Evolutionary conservation across 208 protist species (phyloP).

Genomic region (Crithidia thermophila): DNA sequence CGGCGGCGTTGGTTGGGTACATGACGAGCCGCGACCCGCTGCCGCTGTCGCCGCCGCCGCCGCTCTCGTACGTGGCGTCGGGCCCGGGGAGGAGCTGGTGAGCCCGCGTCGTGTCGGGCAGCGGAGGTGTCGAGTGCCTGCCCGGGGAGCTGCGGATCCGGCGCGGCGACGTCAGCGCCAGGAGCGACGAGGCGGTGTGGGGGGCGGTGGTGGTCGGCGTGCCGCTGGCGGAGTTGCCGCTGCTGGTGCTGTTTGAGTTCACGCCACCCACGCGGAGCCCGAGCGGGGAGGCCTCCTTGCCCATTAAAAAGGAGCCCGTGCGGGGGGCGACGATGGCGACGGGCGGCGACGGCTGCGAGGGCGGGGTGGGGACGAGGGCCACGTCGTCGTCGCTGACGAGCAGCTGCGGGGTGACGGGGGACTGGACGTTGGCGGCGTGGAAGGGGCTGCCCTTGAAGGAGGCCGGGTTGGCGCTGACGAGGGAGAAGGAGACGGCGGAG

Average conservation of each 20-base stretch:
- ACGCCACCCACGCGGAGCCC: too few species aligned
- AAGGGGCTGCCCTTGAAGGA: neutral
- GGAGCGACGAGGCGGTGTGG: neutral
- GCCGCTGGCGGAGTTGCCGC: neutral
- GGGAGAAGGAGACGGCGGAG: slow-evolving; percentile 19
- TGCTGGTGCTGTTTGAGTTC: too few species aligned
- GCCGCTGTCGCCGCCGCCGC: too few species aligned
- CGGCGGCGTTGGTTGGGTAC: too few species aligned
- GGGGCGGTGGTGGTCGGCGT: neutral
- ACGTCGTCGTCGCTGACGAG: neutral
- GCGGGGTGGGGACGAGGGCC: neutral
- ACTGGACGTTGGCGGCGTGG: neutral
- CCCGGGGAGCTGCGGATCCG: too few species aligned
- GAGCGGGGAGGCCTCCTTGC: too few species aligned
- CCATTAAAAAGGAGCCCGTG: too few species aligned
- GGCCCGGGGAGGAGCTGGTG: too few species aligned
- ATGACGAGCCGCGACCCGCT: too few species aligned
- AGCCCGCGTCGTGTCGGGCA: too few species aligned
- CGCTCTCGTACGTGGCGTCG: too few species aligned
- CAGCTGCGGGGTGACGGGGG: neutral
- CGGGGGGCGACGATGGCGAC: neutral
- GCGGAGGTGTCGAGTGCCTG: too few species aligned
- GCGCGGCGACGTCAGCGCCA: neutral
- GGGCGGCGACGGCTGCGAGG: neutral
- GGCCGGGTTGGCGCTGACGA: neutral